Conservation (phyloP, 352 stramenopile species). For the Blastocystis hominis region DNA sequence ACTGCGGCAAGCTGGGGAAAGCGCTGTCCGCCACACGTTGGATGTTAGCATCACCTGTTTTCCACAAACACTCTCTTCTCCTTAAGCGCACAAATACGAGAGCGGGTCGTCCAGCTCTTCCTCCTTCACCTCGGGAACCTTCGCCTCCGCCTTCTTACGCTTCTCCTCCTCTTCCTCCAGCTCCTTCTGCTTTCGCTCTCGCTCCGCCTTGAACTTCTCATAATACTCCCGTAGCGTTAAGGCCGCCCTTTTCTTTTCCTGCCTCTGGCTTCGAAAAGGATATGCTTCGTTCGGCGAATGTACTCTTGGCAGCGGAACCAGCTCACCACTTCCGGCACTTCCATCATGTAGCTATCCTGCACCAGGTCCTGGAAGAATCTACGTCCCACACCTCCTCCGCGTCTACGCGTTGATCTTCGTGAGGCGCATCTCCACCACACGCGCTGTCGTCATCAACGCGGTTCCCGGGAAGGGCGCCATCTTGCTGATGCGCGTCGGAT, state of each 20-base stretch:
- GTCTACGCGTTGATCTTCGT: conserved; percentile 36
- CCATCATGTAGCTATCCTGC: conserved; percentile 49
- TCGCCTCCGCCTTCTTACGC: neutral
- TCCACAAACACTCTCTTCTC: neutral
- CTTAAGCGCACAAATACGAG: neutral
- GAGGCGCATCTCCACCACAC: conserved; percentile 42
- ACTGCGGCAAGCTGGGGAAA: neutral
- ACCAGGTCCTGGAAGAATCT: conserved; percentile 54
- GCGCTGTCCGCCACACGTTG: neutral
- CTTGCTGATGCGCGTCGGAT: conserved; percentile 13
- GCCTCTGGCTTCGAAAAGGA: neutral
- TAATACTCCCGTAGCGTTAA: conserved; percentile 37
- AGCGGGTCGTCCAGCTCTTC: conserved; percentile 5
- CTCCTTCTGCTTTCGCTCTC: conserved; percentile 1
- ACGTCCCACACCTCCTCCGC: neutral
- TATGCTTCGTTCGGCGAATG: conserved; percentile 47
- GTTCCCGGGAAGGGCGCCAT: conserved; percentile 52
- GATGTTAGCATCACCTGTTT: neutral
- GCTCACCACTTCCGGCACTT: conserved; percentile 47
- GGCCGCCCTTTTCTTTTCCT: neutral
- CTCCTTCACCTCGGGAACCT: neutral
- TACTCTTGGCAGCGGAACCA: conserved; percentile 53
- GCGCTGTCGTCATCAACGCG: conserved; percentile 41
- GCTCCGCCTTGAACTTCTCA: conserved; percentile 18
- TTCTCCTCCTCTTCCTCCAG: neutral